A percentile compares a stretch with the other conserved stretches of the same genome.
Conservation (phyloP, 1,284 basidiomycete genomes). For the Rhizoctonia solani region DNA sequence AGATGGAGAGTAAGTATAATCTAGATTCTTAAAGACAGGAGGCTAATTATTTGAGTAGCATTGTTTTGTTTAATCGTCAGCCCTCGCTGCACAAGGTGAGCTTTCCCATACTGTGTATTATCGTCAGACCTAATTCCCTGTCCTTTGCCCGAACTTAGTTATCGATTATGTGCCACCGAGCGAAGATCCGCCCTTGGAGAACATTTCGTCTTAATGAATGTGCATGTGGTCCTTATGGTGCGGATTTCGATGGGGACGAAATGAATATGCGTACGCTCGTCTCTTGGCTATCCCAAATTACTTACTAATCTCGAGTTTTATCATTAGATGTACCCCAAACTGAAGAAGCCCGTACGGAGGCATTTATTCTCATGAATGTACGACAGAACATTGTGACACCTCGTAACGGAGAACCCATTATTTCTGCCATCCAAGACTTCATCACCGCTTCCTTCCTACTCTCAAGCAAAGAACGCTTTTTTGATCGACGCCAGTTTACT, state of each 20-base stretch:
- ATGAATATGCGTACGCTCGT: constrained; percentile 91
- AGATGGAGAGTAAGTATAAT: constrained; percentile 76
- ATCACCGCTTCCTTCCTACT: constrained; percentile 97
- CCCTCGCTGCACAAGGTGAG: constrained; percentile 92
- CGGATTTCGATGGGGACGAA: constrained; percentile 99
- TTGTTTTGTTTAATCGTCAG: constrained; percentile 98
- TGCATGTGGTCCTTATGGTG: constrained; percentile 99
- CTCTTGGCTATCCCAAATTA: not conserved
- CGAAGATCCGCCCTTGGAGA: constrained; percentile 95
- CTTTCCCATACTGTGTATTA: constrained; percentile 48
- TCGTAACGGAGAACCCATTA: constrained; percentile 97
- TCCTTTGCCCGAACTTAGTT: constrained; percentile 62
- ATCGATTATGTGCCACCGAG: constrained; percentile 98
- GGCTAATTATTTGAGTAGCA: constrained; percentile 47
- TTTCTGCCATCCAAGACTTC: constrained; percentile 98
- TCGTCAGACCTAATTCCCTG: constrained; percentile 57
- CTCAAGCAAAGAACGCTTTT: constrained; percentile 90
- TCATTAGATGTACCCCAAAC: constrained; percentile 93
- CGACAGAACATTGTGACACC: constrained; percentile 98
- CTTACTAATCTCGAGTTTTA: not conserved
- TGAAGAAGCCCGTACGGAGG: constrained; percentile 97
- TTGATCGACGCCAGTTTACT: constrained; percentile 92
- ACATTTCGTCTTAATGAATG: constrained; percentile 99
- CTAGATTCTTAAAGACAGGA: not conserved
- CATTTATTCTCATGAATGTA: constrained; percentile 96